phyloP scores from a whole-genome alignment of 1,284 basidiomycete species.

The Pyrrhoderma lamaoense region DNA sequence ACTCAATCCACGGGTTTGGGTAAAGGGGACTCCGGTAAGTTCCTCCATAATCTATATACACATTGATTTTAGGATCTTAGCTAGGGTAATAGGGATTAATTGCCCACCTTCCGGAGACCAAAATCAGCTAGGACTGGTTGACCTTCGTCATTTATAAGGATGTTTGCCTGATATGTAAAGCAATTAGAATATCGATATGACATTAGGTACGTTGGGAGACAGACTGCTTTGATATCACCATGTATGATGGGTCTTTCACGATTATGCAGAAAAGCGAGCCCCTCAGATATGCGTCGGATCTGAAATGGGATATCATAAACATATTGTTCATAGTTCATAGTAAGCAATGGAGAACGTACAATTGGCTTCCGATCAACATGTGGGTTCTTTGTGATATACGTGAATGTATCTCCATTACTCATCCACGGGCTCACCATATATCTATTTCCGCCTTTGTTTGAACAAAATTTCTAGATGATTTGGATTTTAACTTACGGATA shows the following conservation, averaged over 20 bases:
- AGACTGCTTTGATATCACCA: slow-evolving; percentile 46
- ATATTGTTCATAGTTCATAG: too few relatives aligned
- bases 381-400: slow-evolving; percentile 35
- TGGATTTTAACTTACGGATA: slow-evolving; percentile 35
- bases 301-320: slow-evolving; percentile 24
- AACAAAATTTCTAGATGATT: background rate
- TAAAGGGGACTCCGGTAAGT: slow-evolving; percentile 44
- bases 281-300: slow-evolving; percentile 40
- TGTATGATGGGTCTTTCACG: slow-evolving; percentile 44
- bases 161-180: slow-evolving; percentile 37
- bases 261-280: slow-evolving; percentile 41
- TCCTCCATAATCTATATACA: slow-evolving; percentile 43
- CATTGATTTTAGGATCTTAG: too few relatives aligned
- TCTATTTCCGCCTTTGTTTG: slow-evolving; percentile 24
- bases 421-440: slow-evolving; percentile 54
- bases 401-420: slow-evolving; percentile 42
- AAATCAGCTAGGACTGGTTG: slow-evolving; percentile 50
- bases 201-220: slow-evolving; percentile 17
- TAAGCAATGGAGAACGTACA: background rate
- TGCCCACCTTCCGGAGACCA: slow-evolving; percentile 33
- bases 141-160: slow-evolving; percentile 40
- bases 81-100: too few relatives aligned
- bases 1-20: slow-evolving; percentile 42
- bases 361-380: slow-evolving; percentile 35
- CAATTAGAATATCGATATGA: too few relatives aligned